These are phyloP conservation scores for Ophiostoma novo-ulmi DNA, from an alignment of 2,329 filamentous ascomycete species.

Conservation along the genomic window DNA sequence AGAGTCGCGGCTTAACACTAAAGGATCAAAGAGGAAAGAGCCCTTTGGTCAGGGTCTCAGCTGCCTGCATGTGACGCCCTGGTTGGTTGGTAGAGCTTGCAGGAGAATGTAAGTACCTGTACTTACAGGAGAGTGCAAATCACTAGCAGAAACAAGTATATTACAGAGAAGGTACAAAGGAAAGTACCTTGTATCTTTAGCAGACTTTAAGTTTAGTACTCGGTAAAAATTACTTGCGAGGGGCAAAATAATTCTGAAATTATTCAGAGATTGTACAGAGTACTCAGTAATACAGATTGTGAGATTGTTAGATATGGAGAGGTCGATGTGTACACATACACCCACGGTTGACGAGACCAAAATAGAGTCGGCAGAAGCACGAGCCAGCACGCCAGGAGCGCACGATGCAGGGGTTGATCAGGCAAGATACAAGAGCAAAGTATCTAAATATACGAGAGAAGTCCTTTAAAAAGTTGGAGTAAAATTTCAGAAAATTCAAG, in stretches of 20 bases:
- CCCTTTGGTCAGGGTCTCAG: constrained; percentile 18
- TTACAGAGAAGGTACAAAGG: neutral
- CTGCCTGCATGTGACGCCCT: constrained; percentile 20
- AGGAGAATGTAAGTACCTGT: neutral
- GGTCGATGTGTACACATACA: neutral
- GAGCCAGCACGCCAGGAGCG: neutral
- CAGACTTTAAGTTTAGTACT: no score
- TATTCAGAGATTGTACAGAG: no score
- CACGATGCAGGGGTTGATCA: neutral
- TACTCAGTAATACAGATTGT: neutral
- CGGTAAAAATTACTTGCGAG: no score
- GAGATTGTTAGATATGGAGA: neutral
- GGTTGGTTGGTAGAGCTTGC: constrained; percentile 19
- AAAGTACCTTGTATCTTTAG: neutral
- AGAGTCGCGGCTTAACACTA: neutral
- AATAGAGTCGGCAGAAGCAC: neutral
- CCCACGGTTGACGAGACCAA: neutral
- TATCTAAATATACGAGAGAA: neutral
- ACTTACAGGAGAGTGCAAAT: neutral
- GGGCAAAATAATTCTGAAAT: no score
- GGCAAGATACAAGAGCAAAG: neutral
- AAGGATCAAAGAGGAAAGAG: constrained; percentile 11
- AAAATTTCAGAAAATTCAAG: constrained; percentile 12
- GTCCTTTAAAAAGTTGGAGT: neutral
- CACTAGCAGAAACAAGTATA: neutral